These are phyloP conservation scores for Aspergillus sp. DNA, from an alignment of 2,329 filamentous ascomycete genomes.

Conservation along the genomic window DNA sequence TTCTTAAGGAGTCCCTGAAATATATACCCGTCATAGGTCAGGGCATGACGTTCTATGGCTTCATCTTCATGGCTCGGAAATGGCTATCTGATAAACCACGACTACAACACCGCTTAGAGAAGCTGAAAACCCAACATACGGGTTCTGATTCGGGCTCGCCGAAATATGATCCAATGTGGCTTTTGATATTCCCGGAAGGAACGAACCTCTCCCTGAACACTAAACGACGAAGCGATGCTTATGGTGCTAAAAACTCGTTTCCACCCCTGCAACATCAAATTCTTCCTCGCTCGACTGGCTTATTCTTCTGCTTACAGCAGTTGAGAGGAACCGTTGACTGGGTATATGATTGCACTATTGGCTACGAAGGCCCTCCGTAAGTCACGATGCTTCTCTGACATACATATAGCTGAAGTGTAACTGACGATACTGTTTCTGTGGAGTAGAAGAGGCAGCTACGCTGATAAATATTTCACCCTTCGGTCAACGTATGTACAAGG, in stretches of 20 bases:
- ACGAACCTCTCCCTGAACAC: constrained; percentile 61
- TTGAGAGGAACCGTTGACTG: constrained; percentile 60
- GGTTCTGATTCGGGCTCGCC: constrained; percentile 50
- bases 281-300: constrained; percentile 61
- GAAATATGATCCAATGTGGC: constrained; percentile 63
- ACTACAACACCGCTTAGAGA: constrained; percentile 57
- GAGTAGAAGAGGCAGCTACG: constrained; percentile 70
- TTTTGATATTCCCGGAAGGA: constrained; percentile 65
- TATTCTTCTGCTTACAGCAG: constrained; percentile 62
- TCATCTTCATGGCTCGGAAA: constrained; percentile 65
- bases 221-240: constrained; percentile 55
- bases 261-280: constrained; percentile 59
- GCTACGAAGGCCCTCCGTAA: constrained; percentile 90
- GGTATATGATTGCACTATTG: constrained; percentile 80
- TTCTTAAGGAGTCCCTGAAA: constrained; percentile 65
- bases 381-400: constrained; percentile 40
- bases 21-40: constrained; percentile 63
- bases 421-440: neutral
- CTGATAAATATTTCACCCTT: constrained; percentile 88
- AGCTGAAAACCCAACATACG: constrained; percentile 52
- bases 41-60: constrained; percentile 65
- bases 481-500: constrained; percentile 86
- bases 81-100: constrained; percentile 62
- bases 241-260: constrained; percentile 59
- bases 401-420: neutral